A percentile compares a stretch with the other conserved stretches of the same genome.
Conservation (phyloP, 2,329 filamentous ascomycete genomes). For the Trichoderma sp. region DNA sequence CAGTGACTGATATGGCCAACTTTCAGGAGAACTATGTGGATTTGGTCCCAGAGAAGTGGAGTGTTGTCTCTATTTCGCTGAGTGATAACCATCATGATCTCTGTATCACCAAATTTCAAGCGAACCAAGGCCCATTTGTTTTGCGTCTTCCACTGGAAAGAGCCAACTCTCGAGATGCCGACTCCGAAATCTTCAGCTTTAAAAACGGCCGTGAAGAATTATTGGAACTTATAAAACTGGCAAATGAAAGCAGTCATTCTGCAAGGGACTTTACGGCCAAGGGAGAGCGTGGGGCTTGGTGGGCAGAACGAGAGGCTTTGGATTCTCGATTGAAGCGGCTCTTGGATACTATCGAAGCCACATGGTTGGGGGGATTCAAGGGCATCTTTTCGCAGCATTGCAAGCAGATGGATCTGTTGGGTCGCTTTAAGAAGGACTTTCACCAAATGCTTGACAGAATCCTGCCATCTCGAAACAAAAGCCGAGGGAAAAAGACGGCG, state of each 20-base stretch:
- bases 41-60: constrained; percentile 82
- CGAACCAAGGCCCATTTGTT: constrained; percentile 78
- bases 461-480: constrained; percentile 77
- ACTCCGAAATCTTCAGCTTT: constrained; percentile 80
- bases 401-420: constrained; percentile 65
- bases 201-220: constrained; percentile 79
- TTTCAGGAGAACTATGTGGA: constrained; percentile 85
- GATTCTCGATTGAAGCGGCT: constrained; percentile 78
- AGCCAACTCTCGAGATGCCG: constrained; percentile 77
- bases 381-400: constrained; percentile 84
- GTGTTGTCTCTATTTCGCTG: constrained; percentile 80
- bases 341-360: constrained; percentile 82
- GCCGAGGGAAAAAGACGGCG: constrained; percentile 58
- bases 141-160: constrained; percentile 83
- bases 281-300: constrained; percentile 83
- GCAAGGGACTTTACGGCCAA: constrained; percentile 72
- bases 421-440: constrained; percentile 77
- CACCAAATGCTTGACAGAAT: constrained; percentile 79
- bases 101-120: constrained; percentile 82
- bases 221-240: constrained; percentile 76
- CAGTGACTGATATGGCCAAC: constrained; percentile 57
- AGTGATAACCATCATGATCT: constrained; percentile 83
- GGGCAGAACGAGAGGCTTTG: constrained; percentile 79
- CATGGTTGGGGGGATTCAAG: constrained; percentile 94
- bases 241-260: constrained; percentile 81